phyloP scores from a whole-genome alignment of 1,284 basidiomycete genomes.

The Gastroboletus turbinatus region DNA sequence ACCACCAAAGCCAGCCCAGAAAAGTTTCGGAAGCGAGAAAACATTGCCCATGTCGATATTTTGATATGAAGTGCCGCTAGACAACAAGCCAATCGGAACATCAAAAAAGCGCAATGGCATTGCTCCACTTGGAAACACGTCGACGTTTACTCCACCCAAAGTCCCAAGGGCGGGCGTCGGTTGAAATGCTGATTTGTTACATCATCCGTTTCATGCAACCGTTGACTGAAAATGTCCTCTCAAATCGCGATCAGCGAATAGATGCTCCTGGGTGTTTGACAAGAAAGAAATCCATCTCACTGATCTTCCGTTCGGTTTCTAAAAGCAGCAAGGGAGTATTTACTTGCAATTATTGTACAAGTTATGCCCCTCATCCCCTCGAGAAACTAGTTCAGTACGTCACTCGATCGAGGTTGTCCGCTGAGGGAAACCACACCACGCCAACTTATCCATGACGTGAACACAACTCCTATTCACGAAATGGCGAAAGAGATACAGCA shows the following conservation, averaged over 20 bases:
- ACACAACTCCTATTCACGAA: neutral
- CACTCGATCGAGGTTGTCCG: slow-evolving; percentile 13
- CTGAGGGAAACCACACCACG: slow-evolving; percentile 20
- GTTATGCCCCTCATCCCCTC: neutral
- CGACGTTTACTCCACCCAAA: slow-evolving; percentile 2
- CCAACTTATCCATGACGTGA: slow-evolving; percentile 32
- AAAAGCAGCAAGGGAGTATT: neutral
- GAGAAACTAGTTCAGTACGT: slow-evolving; percentile 1
- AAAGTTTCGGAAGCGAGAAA: slow-evolving; percentile 14
- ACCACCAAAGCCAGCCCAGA: neutral
- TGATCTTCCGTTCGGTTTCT: neutral
- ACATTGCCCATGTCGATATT: too few species aligned
- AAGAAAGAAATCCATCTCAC: neutral
- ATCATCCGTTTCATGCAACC: neutral
- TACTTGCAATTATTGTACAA: neutral
- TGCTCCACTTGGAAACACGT: neutral
- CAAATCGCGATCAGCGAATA: neutral
- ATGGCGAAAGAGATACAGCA: slow-evolving; percentile 8
- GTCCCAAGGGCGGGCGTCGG: neutral
- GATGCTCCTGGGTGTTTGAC: neutral
- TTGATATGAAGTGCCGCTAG: neutral
- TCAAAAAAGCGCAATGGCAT: neutral
- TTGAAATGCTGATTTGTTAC: neutral
- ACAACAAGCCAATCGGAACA: neutral
- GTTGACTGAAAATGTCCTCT: slow-evolving; percentile 3